Base-by-base conservation (phyloP, 2,329 filamentous ascomycete genomes). In the Erysiphe pulchra region DNA sequence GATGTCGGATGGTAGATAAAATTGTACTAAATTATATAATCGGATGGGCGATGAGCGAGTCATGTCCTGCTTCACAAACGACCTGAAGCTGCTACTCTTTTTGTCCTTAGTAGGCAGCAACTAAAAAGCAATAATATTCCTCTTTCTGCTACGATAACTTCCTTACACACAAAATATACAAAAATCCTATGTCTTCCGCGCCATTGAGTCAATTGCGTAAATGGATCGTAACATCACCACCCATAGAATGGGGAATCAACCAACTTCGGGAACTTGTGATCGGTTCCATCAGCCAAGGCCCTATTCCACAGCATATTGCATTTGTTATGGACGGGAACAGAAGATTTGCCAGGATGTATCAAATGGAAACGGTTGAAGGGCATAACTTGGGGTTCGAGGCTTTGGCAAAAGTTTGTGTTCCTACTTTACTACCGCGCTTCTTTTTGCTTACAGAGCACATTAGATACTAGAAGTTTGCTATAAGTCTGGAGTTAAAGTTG, bases 251-350 rank as follows among this genome's bases (percentile, higher is more conserved):
- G 78, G 74, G 71, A n/a, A 68, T 92, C 49, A 75, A 73, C 48
- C 75, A 78, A 55, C 63, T 92, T 17, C 76, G 84, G 51, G 82
- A 92, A 59, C 66, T 93, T 44, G 69, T 95, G 50, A 90, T 98
- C 54, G 83, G 84, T 46, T 80, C 86, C 44, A 65, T 95, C 46
- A 78, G 78, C 57, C 87, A 94, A 62, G 90, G 90, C 0, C 84
- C 85, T 1, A 79, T 98, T 46, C 90, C 90, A 10, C 77, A 84
- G 57, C 90, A 98, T 73, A 75, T 98, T 49, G 90, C 90, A n/a
- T 98, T 98, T 58, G 87, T 94, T 54, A 98, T 98, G 90, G 90
- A 98, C 60, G 90, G 90, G 47, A 98, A 98, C 63, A 69, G 90
- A 56, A 79, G 90, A 41, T 98, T 92, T 65, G 90, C 90, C 13